Evolutionary conservation across 441 rosid species (phyloP), one percentile per base, ranked within the genome.

Genomic region (Adansonia grandidieri): DNA sequence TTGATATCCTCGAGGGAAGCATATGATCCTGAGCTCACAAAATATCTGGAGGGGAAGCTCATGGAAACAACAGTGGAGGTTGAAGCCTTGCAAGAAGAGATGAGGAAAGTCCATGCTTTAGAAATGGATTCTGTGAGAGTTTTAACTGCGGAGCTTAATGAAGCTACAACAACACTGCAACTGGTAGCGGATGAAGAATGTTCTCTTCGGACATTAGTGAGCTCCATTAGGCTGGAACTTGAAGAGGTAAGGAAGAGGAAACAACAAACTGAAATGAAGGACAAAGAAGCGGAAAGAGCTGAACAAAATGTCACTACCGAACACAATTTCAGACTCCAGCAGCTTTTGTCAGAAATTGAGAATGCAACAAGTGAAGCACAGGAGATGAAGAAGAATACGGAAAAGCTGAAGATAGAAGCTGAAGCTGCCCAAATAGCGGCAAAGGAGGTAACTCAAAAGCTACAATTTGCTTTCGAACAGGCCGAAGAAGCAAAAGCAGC

Each of bases 101-200:
- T 89, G 92, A 87, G 86, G 78, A 86, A 79, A 80, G 85, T 87
- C 42, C 96, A 93, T 76, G 90, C 89, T 65, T 63, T 83, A 0
- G 89, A 89, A 75, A 88, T 87, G 92, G 89, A 86, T 63, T 45
- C 78, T 0, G 89, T 88, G 67, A 90, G 88, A 53, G 75, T 79
- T 28, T 63, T 88, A 40, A 93, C 96, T 6, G 72, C 62, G 2
- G 96, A 93, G 83, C 88, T 95, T 19, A 85, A 90, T 20, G 91
- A 89, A 22, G 96, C 97, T 54, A 91, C 95, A 1, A 88, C 79
- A 78, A 81, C 77, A n/a, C 86, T 95, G 61, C 91, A 92, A 60
- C 70, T 73, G 28, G 88, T 88, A 20, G 90, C 93, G 1, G 91
- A 88, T 37, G 93, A 95, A 40, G 97, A 95, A 81, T 81, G 80